These are phyloP conservation scores for Cryptosporidium canis DNA, from an alignment of 169 alveolate species.

Conservation along the genomic window DNA sequence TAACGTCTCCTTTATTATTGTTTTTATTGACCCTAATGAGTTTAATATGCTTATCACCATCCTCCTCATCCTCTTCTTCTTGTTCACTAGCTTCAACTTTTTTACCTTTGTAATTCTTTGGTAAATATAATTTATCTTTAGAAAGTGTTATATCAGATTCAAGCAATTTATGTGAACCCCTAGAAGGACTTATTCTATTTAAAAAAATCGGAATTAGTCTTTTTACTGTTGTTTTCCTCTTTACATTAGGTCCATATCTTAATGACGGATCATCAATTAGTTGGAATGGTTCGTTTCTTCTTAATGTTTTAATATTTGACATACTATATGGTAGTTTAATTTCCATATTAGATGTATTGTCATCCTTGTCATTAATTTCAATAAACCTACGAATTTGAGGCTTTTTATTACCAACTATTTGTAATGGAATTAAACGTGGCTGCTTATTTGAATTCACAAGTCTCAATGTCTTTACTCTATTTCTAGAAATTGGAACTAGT, in stretches of 20 bases:
- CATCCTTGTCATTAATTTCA: background rate
- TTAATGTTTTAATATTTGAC: background rate
- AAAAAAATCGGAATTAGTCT: constrained; percentile 13
- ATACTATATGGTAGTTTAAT: background rate
- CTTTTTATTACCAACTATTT: background rate
- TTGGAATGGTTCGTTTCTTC: constrained; percentile 58
- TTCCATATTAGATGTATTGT: background rate
- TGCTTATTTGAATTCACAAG: no score
- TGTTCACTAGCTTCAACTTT: background rate
- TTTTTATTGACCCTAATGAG: background rate
- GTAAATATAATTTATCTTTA: background rate
- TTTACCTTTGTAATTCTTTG: background rate
- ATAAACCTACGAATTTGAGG: background rate
- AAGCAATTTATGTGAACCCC: background rate
- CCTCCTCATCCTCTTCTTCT: background rate
- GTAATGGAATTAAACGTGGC: background rate
- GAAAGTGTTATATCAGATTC: background rate
- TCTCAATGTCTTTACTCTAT: no score
- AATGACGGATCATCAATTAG: constrained; percentile 4
- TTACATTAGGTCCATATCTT: constrained; percentile 48
- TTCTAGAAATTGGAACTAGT: background rate
- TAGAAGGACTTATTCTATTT: background rate
- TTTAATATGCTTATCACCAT: constrained; percentile 1
- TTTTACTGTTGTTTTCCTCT: background rate
- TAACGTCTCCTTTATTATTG: background rate